Evolutionary conservation across 2,329 filamentous ascomycete species (phyloP), one percentile per base, ranked within the genome.

Genomic region (Aspergillus sp.): DNA sequence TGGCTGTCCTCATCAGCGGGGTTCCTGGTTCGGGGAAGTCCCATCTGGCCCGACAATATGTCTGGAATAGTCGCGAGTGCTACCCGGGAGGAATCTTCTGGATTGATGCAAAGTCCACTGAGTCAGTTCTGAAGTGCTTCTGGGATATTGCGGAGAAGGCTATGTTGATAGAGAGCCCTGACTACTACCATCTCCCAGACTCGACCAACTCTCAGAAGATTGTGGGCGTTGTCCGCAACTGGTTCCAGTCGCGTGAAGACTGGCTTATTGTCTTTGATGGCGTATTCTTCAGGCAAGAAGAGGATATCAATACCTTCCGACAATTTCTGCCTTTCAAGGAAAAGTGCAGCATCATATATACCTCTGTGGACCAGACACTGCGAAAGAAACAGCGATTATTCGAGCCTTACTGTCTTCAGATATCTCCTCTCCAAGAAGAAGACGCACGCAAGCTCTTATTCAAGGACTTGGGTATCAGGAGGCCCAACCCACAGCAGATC

Each of bases 261-360:
- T 90, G 88, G 88, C 76, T 90, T 2, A 70, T 90, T 31, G 79
- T 90, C 1, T 81, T 90, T 40, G 88, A 90, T 61, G 87, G 87
- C 1, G 80, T 90, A 25, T 82, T 81, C 39, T 87, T 89, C 58
- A 82, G 85, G 49, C 76, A 80, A 6, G 79, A 84, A 3, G 79
- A 80, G 2, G 80, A 80, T 17, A 71, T 81, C 25, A 76, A 77
- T 49, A 69, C 74, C 7, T 74, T 90, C 23, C 75, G 79, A 47
- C 75, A 81, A 37, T 88, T 87, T 60, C 83, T 90, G 15, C 88
- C 88, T 0, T 86, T 87, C 63, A 81, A 80, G 31, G 80, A 76
- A 58, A 81, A 84, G 54, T 87, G 84, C 12, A 85, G 84, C 64
- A 80, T 90, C 50, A 87, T 90, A 23, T 88, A 87, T 64, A 90